Conservation (phyloP, 352 stramenopile genomes). For the Nothophytophthora sp. region DNA sequence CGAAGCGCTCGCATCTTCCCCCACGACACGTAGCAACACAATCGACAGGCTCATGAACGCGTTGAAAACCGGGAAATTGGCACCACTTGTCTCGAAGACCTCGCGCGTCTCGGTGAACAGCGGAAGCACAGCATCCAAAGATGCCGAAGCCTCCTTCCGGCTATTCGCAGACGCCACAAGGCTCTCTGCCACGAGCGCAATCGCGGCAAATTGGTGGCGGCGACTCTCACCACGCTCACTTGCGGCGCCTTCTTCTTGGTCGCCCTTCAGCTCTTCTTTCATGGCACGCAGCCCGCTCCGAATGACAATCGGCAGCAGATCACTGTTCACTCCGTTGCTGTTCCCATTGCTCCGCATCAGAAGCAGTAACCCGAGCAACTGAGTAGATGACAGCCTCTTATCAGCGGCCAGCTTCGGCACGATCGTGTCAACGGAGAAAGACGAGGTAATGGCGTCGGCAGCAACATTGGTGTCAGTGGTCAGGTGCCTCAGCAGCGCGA, state of each 20-base stretch:
- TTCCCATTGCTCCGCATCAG: slow-evolving; percentile 19
- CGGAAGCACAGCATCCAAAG: slow-evolving; percentile 20
- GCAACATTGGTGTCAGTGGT: slow-evolving; percentile 6
- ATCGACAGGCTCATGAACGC: slow-evolving; percentile 37
- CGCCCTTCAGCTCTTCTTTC: slow-evolving; percentile 6
- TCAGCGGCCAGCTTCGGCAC: slow-evolving; percentile 30
- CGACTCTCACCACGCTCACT: neutral
- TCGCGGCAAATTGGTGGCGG: slow-evolving; percentile 7
- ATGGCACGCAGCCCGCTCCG: slow-evolving; percentile 16
- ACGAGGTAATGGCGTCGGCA: neutral
- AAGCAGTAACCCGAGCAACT: slow-evolving; percentile 41
- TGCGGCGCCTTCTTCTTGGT: neutral
- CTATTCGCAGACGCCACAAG: slow-evolving; percentile 9
- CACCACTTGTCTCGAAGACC: slow-evolving; percentile 14
- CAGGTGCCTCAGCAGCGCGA: slow-evolving; percentile 21
- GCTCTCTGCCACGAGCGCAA: slow-evolving; percentile 19
- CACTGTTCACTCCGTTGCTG: neutral
- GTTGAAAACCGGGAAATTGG: slow-evolving; percentile 13
- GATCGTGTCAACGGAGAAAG: slow-evolving; percentile 3
- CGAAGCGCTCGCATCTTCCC: slow-evolving; percentile 8
- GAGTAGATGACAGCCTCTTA: slow-evolving; percentile 29
- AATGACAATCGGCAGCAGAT: slow-evolving; percentile 22
- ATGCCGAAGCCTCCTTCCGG: slow-evolving; percentile 7
- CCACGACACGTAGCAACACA: slow-evolving; percentile 32
- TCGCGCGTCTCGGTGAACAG: slow-evolving; percentile 24